Evolutionary conservation across 768 basidiomycete genomes (phyloP).

Genomic region (Crepidotus variabilis): DNA sequence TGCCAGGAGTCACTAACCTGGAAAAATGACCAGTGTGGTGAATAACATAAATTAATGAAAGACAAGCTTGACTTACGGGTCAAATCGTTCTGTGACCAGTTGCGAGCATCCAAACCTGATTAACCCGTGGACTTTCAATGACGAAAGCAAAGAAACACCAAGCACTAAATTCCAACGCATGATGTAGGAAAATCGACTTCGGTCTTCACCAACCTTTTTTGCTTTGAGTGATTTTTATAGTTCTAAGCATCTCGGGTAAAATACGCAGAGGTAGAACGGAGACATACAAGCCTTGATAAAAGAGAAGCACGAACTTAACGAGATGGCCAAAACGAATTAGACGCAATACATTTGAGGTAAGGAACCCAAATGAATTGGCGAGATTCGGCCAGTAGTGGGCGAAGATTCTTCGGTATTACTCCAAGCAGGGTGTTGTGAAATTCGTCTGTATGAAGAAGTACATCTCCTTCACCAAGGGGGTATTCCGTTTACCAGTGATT

Average conservation of each 20-base stretch:
- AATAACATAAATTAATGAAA: not conserved
- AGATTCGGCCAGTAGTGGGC: not conserved
- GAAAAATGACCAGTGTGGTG: not conserved
- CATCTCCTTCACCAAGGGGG: too few relatives aligned
- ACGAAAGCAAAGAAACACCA: not conserved
- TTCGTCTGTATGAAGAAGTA: too few relatives aligned
- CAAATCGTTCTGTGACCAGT: constrained; percentile 17
- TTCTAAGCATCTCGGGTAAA: not conserved
- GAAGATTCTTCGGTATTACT: not conserved
- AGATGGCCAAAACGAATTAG: too few relatives aligned
- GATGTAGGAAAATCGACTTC: not conserved
- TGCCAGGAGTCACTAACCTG: constrained; percentile 14
- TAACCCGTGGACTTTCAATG: not conserved
- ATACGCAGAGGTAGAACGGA: not conserved
- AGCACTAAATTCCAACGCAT: not conserved
- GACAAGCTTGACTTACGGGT: constrained; percentile 10
- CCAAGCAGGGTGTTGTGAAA: too few relatives aligned
- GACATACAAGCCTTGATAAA: not conserved
- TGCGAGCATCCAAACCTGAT: constrained; percentile 4
- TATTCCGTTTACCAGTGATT: too few relatives aligned
- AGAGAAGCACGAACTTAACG: too few relatives aligned
- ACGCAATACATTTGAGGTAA: too few relatives aligned
- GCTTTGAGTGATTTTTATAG: not conserved
- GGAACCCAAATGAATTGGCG: not conserved
- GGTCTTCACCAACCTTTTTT: not conserved